These are phyloP conservation scores for Quercus tomentella DNA, from an alignment of 331 rosid genomes.

Conservation along the genomic window DNA sequence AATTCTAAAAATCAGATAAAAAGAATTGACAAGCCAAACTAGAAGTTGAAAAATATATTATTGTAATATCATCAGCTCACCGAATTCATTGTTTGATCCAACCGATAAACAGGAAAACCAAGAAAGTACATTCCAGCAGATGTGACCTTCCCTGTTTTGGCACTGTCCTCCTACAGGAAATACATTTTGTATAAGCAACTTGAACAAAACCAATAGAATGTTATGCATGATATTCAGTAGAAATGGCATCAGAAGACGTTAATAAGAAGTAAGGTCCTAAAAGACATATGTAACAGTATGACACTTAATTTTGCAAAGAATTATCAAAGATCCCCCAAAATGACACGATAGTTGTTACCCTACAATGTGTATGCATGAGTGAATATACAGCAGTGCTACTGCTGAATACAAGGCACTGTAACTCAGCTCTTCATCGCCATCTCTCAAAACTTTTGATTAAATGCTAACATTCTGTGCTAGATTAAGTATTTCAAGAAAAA, in stretches of 20 bases:
- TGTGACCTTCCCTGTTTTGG: conserved; percentile 78
- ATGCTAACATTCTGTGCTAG: not conserved
- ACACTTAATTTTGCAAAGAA: not conserved
- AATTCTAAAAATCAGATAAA: conserved; percentile 17
- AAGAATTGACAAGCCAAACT: conserved; percentile 11
- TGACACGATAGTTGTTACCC: not conserved
- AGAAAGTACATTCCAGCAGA: conserved; percentile 99
- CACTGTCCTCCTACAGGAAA: conserved; percentile 81
- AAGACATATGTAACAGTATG: not conserved
- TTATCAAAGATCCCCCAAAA: not conserved
- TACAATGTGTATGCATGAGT: not conserved
- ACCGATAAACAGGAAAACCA: conserved; percentile 93
- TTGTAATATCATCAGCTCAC: conserved; percentile 47
- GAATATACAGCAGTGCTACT: not conserved
- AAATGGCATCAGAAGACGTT: not conserved
- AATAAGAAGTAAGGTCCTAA: not conserved
- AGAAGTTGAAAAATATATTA: conserved; percentile 2
- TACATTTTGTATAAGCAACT: conserved; percentile 2
- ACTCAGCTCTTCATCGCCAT: not conserved
- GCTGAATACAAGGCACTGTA: not conserved
- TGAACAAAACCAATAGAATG: conserved; percentile 19
- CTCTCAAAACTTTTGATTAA: not conserved
- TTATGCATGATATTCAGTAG: not conserved
- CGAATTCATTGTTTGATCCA: conserved; percentile 73
- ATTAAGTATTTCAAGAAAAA: not conserved